These are phyloP conservation scores for Crataegus laevigata DNA, from an alignment of 306 rosid genomes.

Conservation along the genomic window DNA sequence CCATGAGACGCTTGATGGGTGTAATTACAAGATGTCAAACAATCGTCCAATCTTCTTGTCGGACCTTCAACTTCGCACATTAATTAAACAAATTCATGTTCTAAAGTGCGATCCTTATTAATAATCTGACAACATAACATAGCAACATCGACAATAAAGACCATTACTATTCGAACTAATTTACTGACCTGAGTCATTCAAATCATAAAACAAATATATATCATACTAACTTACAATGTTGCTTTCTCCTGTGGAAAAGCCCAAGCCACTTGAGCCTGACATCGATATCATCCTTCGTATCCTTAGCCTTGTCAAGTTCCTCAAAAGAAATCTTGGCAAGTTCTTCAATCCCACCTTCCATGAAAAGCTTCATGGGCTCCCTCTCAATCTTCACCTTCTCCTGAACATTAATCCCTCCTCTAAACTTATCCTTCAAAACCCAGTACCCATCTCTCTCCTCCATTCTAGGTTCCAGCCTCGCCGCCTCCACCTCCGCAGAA, in stretches of 20 bases:
- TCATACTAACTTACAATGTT: slow-evolving; percentile 62
- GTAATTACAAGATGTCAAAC: background rate
- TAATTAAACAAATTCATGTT: background rate
- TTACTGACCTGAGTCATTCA: background rate
- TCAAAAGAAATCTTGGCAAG: slow-evolving; percentile 57
- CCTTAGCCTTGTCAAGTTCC: slow-evolving; percentile 60
- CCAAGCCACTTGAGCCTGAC: slow-evolving; percentile 98
- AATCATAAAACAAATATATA: background rate
- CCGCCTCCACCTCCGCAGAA: slow-evolving; percentile 23
- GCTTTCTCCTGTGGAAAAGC: slow-evolving; percentile 85
- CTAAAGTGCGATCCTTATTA: background rate
- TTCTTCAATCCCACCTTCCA: slow-evolving; percentile 68
- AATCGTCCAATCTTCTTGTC: background rate
- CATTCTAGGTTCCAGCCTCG: slow-evolving; percentile 70
- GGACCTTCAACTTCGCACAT: background rate
- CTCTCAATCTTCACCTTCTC: slow-evolving; percentile 74
- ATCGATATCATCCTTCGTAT: slow-evolving; percentile 74
- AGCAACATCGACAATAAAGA: background rate
- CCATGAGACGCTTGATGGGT: background rate
- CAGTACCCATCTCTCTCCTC: slow-evolving; percentile 68
- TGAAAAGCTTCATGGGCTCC: slow-evolving; percentile 84
- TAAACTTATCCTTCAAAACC: slow-evolving; percentile 72
- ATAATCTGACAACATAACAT: background rate
- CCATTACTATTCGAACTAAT: background rate
- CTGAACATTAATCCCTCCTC: slow-evolving; percentile 61